Evolutionary conservation across 2,329 filamentous ascomycete genomes (phyloP), one percentile per base, ranked within the genome.

Genomic region (Fusarium sororula): DNA sequence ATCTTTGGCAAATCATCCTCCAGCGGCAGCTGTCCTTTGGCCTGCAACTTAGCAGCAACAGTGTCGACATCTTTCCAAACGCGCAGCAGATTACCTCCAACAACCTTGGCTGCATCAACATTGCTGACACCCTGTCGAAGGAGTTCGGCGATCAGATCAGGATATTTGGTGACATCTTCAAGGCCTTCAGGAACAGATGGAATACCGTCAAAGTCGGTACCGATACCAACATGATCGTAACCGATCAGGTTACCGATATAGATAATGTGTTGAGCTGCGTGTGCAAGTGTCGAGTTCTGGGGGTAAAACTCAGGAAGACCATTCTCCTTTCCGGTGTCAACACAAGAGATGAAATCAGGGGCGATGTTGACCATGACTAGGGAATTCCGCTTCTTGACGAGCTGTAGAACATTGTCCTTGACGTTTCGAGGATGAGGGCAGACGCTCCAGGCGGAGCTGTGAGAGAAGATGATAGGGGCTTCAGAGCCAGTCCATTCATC

Each of bases 391-490:
- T 89, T 81, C 81, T 93, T 94, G 42, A 98, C 93, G 2, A 96
- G 85, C 44, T 92, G 84, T 13, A 98, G 85, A 20, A 98, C 90
- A 63, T 95, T 89, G 73, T 98, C 95, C 3, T 94, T 93, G 13
- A 97, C 95, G 77, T 98, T 98, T 39, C 96, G 90, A 15, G 95
- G 94, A 82, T 98, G 95, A 13, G 94, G 94, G 80, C 95, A 98
- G 28, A 98, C 80, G 4, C 90, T 87, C 77, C 93, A 92, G 4
- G 93, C 94, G 10, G 93, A 96, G 75, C 93, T 96, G 81, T 98
- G 96, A 66, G 92, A 94, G 86, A 94, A 98, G 66, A 98, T 96
- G 10, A 96, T 88, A 0, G 96, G 95, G 1, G 96, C 95, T 64
- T 87, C 85, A 79, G 92, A 95, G 12, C 94, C 93, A 10, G 84